Conservation (phyloP, 768 basidiomycete genomes). For the Mycena epipterygia region DNA sequence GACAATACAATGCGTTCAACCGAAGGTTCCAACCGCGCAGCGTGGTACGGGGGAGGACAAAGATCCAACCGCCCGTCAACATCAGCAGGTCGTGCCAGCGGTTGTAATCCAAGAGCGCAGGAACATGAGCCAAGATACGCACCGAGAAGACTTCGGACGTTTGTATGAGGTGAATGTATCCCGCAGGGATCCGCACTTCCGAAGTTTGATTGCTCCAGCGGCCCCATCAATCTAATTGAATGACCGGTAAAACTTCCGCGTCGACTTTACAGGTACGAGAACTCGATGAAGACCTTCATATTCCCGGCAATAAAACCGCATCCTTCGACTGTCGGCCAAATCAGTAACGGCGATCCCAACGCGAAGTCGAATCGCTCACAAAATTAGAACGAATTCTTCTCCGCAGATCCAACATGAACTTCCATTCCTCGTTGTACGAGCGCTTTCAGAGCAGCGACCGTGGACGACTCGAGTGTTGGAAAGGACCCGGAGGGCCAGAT, state of each 20-base stretch:
- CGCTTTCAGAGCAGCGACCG: background rate
- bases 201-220: background rate
- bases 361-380: too few relatives aligned
- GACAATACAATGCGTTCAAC: too few relatives aligned
- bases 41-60: background rate
- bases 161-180: background rate
- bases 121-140: background rate
- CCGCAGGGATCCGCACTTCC: background rate
- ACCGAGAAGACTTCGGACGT: background rate
- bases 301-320: too few relatives aligned
- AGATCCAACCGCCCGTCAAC: background rate
- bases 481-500: background rate
- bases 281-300: too few relatives aligned
- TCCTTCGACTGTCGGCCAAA: too few relatives aligned
- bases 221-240: too few relatives aligned
- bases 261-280: too few relatives aligned
- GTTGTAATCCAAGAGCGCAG: background rate
- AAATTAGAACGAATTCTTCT: background rate
- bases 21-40: background rate
- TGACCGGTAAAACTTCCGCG: too few relatives aligned
- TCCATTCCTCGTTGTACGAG: background rate
- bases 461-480: too few relatives aligned
- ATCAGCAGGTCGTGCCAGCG: too few relatives aligned
- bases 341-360: too few relatives aligned
- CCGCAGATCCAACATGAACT: background rate